phyloP scores from a whole-genome alignment of 495 filamentous ascomycete species.

The Neohortaea acidophila region DNA sequence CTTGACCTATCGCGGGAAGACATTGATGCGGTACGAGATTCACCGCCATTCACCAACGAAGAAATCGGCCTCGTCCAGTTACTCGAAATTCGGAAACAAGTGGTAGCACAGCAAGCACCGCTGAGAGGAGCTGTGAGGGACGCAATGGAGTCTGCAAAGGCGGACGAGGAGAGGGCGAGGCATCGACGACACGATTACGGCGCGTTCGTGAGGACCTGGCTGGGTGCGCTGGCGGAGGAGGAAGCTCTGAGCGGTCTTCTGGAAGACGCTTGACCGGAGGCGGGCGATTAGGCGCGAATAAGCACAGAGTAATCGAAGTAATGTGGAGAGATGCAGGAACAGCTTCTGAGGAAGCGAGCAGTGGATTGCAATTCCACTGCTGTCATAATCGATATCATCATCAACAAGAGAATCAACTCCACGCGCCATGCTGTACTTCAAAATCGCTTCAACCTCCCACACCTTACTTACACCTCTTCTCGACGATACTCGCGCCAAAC shows the following conservation, averaged over 20 bases:
- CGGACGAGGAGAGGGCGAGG: slow-evolving; percentile 20
- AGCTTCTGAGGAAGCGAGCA: too few relatives aligned
- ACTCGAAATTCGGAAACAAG: slow-evolving; percentile 10
- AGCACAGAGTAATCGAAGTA: too few relatives aligned
- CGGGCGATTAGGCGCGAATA: too few relatives aligned
- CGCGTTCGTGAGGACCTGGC: slow-evolving; percentile 18
- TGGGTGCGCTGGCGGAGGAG: slow-evolving; percentile 14
- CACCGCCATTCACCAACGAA: neutral
- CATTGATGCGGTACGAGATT: slow-evolving; percentile 8
- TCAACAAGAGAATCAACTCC: too few relatives aligned
- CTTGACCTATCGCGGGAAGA: slow-evolving; percentile 9
- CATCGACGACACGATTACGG: slow-evolving; percentile 23
- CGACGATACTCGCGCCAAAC: slow-evolving; percentile 53
- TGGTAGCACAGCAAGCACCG: slow-evolving; percentile 11
- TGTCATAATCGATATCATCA: too few relatives aligned
- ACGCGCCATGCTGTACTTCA: too few relatives aligned
- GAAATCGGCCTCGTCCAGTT: slow-evolving; percentile 22
- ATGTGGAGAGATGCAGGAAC: too few relatives aligned
- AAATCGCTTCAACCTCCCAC: too few relatives aligned
- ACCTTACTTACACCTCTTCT: slow-evolving; percentile 62
- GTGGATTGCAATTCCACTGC: too few relatives aligned
- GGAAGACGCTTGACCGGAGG: slow-evolving; percentile 2
- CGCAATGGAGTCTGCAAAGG: slow-evolving; percentile 9
- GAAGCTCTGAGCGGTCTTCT: slow-evolving; percentile 2
- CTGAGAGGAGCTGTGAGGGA: slow-evolving; percentile 11